Evolutionary conservation across 176 grass and related monocot species (phyloP), one percentile per base, ranked within the genome.

Genomic region (Ensete glaucum): DNA sequence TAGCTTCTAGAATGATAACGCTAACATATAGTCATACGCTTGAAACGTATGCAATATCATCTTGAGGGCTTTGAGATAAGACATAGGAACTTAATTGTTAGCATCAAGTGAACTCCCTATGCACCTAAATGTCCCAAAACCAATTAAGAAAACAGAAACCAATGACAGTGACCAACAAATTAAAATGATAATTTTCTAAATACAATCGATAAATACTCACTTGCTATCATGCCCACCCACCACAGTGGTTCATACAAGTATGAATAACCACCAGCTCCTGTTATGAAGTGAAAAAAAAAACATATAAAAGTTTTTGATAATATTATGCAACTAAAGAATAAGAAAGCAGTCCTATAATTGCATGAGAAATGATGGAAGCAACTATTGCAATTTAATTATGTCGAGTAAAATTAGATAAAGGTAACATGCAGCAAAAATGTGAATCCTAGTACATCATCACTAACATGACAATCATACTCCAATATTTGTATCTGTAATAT

Each of bases 221-320:
- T 73, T 56, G 71, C 53, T 73, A 53, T 73, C 52, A 73, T 73
- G 51, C 71, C 71, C 1, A 21, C 52, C 71, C 71, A 73, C 71
- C 71, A 73, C 26, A 73, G 71, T 55, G 71, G 71, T 27, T 73
- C 71, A 73, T 25, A 56, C 21, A 73, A 54, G 52, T 73, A 73
- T 17, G 71, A 73, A 73, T 73, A 55, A 16, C 71, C 71, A 11
- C 71, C 71, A 56, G 15, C 51, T 54, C 71, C 71, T 73, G 53
- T 54, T 12, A 9, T 55, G 11, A 55, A 8, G 22, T 54, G 4
- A 54, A 73, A 26, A 19, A 73, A 24, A 21, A 65, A 25, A 25
- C 17, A 27, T 29, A 29, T 25, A 22, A 4, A 65, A 13, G 25
- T 50, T 49, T 50, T 50, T 67, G 14, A 67, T 14, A 67, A 67